Base-by-base conservation (phyloP, 192 early-diverging fungal species). In the Backusella morwellensis region DNA sequence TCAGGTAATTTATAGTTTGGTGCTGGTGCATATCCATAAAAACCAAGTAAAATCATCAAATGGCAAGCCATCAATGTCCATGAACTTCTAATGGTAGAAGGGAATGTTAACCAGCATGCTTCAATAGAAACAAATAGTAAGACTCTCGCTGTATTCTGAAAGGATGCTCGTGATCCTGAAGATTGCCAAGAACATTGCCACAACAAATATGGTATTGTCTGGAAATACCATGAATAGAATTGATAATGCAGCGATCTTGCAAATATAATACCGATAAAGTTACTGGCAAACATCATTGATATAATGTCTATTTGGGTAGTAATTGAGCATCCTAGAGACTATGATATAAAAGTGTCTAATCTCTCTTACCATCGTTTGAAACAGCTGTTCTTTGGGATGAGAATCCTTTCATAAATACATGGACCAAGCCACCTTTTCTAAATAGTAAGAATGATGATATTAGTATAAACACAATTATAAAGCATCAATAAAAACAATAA, bases 221-320 rank as follows among this genome's bases (percentile, higher is more conserved):
- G 92, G 42, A 84, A 93, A 81, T 98, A 99, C 97, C 97, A 99
- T 0, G 94, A 86, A 77, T 95, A 99, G 80, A 99, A 99, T 87
- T 98, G 97, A 79, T 97, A 98, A 79, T 99, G 97, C 71, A 99
- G 83, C 1, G 93, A 92, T 29, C 97, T 83, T 6, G 97, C 93
- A 82, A 93, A 97, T 0, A 93, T 74, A 42, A 99, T 90, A 17
- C 97, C 97, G 23, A 96, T 92, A 81, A 99, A 89, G 83, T 98
- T 98, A 34, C 88, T 86, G 0, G 92, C 92, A 67, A 98, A 97
- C 85, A 97, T 85, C 17, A 89, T 80, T 19, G 82, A 82, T 21
- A 93, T 40, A 29, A 95, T 88, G 74, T 91, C 91, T 93, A 52
- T 35, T 36, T 11, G 42, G 42, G 63, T 35, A 72, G n/a, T 59